A percentile compares a stretch with the other conserved stretches of the same genome.
phyloP scores from a whole-genome alignment of 2,329 filamentous ascomycete genomes.

The Erysiphe pulchra region DNA sequence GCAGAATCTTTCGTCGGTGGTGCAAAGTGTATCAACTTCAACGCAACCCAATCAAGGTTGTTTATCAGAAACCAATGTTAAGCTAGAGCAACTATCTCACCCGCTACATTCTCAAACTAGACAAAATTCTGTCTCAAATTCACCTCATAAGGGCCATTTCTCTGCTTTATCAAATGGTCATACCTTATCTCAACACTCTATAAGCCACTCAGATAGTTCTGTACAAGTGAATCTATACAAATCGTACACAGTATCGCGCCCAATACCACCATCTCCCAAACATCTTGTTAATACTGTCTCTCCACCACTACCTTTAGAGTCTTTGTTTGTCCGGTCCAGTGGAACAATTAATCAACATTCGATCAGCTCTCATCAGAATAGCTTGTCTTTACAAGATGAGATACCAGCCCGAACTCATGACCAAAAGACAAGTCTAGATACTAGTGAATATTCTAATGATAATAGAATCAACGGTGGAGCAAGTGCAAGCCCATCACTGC shows the following conservation, averaged over 20 bases:
- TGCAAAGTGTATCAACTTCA: conserved; percentile 17
- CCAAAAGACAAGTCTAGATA: conserved; percentile 10
- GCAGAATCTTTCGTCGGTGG: conserved; percentile 24
- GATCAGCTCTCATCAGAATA: conserved; percentile 9
- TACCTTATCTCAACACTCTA: conserved; percentile 11
- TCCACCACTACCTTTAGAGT: conserved; percentile 19
- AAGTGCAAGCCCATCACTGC: conserved; percentile 50
- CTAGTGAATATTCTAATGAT: conserved; percentile 15
- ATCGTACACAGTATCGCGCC: conserved; percentile 12
- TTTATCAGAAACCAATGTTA: conserved; percentile 11
- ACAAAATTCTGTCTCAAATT: conserved; percentile 13
- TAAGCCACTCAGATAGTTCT: conserved; percentile 7
- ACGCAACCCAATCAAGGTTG: conserved; percentile 23
- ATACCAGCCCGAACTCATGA: conserved; percentile 10
- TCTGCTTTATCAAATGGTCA: conserved; percentile 19
- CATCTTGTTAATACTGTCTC: conserved; percentile 14
- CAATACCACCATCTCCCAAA: conserved; percentile 12
- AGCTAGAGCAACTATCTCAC: conserved; percentile 6
- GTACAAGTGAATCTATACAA: conserved; percentile 9
- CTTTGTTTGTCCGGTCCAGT: conserved; percentile 20
- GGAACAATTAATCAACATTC: conserved; percentile 18
- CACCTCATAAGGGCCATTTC: conserved; percentile 17
- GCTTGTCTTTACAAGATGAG: conserved; percentile 6
- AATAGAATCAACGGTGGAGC: conserved; percentile 32
- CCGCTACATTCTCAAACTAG: conserved; percentile 5